Evolutionary conservation across 768 basidiomycete species (phyloP).

Genomic region (Collybia nuda): DNA sequence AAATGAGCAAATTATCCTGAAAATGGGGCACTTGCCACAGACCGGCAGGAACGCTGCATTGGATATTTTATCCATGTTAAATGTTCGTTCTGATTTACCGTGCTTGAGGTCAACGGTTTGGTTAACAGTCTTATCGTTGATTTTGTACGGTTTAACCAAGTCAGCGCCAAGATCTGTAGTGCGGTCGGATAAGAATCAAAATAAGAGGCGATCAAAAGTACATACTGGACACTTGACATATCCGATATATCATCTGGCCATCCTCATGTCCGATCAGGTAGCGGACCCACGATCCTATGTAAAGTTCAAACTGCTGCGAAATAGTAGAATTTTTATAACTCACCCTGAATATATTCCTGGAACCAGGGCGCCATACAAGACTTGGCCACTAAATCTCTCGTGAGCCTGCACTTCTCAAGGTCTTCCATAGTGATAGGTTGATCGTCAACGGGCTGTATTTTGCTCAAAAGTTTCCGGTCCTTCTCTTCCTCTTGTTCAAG

Average conservation of each 20-base stretch:
- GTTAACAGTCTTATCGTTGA: slow-evolving; percentile 65
- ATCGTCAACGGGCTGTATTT: slow-evolving; percentile 41
- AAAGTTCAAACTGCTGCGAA: neutral
- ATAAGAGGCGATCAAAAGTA: slow-evolving; percentile 8
- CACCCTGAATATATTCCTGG: slow-evolving; percentile 78
- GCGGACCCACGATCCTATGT: slow-evolving; percentile 80
- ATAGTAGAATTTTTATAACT: slow-evolving; percentile 8
- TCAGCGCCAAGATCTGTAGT: slow-evolving; percentile 50
- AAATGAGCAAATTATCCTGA: neutral
- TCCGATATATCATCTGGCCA: slow-evolving; percentile 66
- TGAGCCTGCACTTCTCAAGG: slow-evolving; percentile 60
- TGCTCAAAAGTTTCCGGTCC: slow-evolving; percentile 49
- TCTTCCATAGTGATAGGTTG: slow-evolving; percentile 55
- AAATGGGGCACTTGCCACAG: slow-evolving; percentile 19
- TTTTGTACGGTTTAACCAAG: slow-evolving; percentile 63
- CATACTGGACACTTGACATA: slow-evolving; percentile 80
- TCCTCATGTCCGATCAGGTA: slow-evolving; percentile 72
- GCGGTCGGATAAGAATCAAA: neutral
- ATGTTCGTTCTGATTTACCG: slow-evolving; percentile 61
- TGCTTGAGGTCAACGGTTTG: slow-evolving; percentile 75
- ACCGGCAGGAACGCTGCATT: slow-evolving; percentile 69
- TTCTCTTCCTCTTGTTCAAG: slow-evolving; percentile 75
- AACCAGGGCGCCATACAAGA: slow-evolving; percentile 82
- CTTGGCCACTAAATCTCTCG: slow-evolving; percentile 70
- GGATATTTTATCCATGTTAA: slow-evolving; percentile 85